Conservation (phyloP, 2,329 filamentous ascomycete genomes). For the Cladosporium sp. region DNA sequence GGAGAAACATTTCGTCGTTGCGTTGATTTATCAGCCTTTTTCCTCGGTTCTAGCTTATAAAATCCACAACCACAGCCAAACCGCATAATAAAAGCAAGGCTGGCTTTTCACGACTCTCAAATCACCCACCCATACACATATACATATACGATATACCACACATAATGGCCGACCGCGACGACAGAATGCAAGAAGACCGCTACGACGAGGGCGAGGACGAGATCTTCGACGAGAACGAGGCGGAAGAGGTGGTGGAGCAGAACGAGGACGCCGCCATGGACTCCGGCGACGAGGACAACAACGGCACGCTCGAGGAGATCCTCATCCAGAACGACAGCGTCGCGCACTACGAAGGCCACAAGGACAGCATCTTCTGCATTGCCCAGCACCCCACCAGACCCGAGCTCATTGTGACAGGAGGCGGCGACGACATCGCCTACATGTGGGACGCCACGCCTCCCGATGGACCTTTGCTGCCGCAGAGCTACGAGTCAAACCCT, state of each 20-base stretch:
- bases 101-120: not conserved
- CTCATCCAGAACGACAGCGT: conserved; percentile 84
- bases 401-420: conserved; percentile 79
- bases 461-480: conserved; percentile 61
- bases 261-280: conserved; percentile 78
- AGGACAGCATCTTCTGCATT: conserved; percentile 90
- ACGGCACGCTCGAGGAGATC: conserved; percentile 63
- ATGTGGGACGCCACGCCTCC: conserved; percentile 71
- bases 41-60: no score
- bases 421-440: conserved; percentile 79
- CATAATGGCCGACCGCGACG: conserved; percentile 9
- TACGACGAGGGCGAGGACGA: conserved; percentile 60
- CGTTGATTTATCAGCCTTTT: no score
- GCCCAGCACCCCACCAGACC: conserved; percentile 81
- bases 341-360: conserved; percentile 86
- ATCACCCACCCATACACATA: not conserved
- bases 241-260: conserved; percentile 62
- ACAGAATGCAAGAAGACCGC: conserved; percentile 13
- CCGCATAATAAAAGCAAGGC: no score
- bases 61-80: no score
- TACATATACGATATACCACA: not conserved
- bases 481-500: conserved; percentile 67
- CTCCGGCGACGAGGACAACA: conserved; percentile 59
- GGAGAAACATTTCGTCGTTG: no score
- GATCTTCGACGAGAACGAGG: conserved; percentile 72